Evolutionary conservation across 495 filamentous ascomycete species (phyloP).

Genomic region (Aspergillus egyptiacus): DNA sequence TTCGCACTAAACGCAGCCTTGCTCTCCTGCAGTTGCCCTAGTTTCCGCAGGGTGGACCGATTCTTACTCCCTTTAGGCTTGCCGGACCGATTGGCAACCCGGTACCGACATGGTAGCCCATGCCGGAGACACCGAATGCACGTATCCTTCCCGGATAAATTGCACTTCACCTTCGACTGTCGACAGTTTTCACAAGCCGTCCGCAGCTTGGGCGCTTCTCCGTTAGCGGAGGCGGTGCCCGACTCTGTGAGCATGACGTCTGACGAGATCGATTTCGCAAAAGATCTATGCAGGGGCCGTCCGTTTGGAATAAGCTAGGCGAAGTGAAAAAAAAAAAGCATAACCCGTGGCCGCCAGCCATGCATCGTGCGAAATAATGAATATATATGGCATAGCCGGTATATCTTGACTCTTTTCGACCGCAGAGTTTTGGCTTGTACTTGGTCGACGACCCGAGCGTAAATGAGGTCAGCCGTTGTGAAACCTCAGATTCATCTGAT

Average conservation of each 20-base stretch:
- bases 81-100: constrained; percentile 42
- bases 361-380: constrained; percentile 8
- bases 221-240: constrained; percentile 18
- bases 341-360: constrained; percentile 2
- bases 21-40: constrained; percentile 37
- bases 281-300: too few relatives aligned
- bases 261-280: too few relatives aligned
- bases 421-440: constrained; percentile 28
- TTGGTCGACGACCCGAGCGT: constrained; percentile 31
- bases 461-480: constrained; percentile 44
- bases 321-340: constrained; percentile 2
- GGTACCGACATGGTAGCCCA: constrained; percentile 40
- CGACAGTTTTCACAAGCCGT: constrained; percentile 44
- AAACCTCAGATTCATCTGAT: constrained; percentile 42
- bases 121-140: constrained; percentile 42
- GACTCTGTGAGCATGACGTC: constrained; percentile 31
- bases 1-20: constrained; percentile 17
- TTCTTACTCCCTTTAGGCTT: constrained; percentile 47
- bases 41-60: constrained; percentile 37
- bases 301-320: not conserved
- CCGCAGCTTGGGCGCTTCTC: constrained; percentile 36
- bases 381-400: constrained; percentile 10
- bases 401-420: not conserved
- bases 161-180: constrained; percentile 46
- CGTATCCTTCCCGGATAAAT: constrained; percentile 35